These are phyloP conservation scores for Gaertneriomyces sp. DNA, from an alignment of 192 early-diverging fungal species.

Conservation along the genomic window DNA sequence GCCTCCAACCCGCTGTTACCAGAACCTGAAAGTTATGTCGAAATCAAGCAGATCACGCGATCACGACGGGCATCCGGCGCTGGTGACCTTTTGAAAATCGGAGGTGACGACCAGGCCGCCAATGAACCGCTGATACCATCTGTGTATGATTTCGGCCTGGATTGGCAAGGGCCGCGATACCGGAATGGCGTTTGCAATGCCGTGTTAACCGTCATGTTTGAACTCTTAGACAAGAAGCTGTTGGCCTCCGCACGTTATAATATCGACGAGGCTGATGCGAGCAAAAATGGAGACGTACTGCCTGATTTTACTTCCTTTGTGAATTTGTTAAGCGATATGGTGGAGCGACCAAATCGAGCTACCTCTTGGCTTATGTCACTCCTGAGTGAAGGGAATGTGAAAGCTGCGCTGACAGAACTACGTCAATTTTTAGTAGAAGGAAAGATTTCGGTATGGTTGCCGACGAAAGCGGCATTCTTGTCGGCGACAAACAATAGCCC, in stretches of 20 bases:
- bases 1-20: conserved; percentile 7
- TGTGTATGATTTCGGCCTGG: conserved; percentile 11
- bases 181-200: background rate
- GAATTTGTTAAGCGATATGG: conserved; percentile 7
- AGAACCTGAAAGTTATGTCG: background rate
- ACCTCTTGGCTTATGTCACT: conserved; percentile 12
- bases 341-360: conserved; percentile 11
- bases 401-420: conserved; percentile 4
- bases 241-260: conserved; percentile 20
- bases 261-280: conserved; percentile 18
- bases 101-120: background rate
- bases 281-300: background rate
- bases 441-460: conserved; percentile 20
- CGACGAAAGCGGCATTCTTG: conserved; percentile 29
- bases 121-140: background rate
- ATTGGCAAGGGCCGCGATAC: conserved; percentile 1
- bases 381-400: background rate
- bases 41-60: background rate
- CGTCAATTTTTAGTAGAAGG: conserved; percentile 10
- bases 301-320: background rate
- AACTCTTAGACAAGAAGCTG: conserved; percentile 24
- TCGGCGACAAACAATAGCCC: conserved; percentile 1
- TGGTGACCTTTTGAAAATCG: background rate
- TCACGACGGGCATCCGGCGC: background rate
- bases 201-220: conserved; percentile 10